A percentile compares a stretch with the other conserved stretches of the same genome.
phyloP scores from a whole-genome alignment of 2,329 filamentous ascomycete genomes.

The Microthyrium microscopicum region DNA sequence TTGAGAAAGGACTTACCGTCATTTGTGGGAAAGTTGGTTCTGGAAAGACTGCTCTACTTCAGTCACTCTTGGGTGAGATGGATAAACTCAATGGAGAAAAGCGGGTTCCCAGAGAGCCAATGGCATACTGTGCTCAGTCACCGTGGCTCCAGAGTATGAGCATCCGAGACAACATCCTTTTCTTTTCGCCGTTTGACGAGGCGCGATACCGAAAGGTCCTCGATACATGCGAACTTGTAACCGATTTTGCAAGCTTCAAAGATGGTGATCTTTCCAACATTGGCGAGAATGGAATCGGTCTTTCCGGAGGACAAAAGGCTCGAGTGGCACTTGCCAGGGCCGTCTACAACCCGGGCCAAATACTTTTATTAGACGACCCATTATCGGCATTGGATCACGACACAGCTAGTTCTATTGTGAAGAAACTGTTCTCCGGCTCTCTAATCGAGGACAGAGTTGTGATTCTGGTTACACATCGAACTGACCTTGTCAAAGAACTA shows the following conservation, averaged over 20 bases:
- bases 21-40: slow-evolving; percentile 47
- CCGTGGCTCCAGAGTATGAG: slow-evolving; percentile 56
- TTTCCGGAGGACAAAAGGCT: slow-evolving; percentile 45
- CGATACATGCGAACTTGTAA: slow-evolving; percentile 43
- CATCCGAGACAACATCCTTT: slow-evolving; percentile 51
- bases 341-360: slow-evolving; percentile 37
- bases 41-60: slow-evolving; percentile 45
- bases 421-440: slow-evolving; percentile 37
- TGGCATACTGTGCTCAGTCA: slow-evolving; percentile 48
- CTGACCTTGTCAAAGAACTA: slow-evolving; percentile 54
- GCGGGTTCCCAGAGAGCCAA: slow-evolving; percentile 32
- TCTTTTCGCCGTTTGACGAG: slow-evolving; percentile 51
- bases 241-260: slow-evolving; percentile 45
- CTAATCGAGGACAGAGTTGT: slow-evolving; percentile 36
- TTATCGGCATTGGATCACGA: slow-evolving; percentile 46
- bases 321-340: slow-evolving; percentile 44
- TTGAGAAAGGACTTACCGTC: slow-evolving; percentile 40
- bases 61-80: slow-evolving; percentile 42
- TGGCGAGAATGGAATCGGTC: slow-evolving; percentile 43
- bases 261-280: slow-evolving; percentile 46
- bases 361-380: slow-evolving; percentile 42
- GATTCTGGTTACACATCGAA: slow-evolving; percentile 48
- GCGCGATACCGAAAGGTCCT: slow-evolving; percentile 51
- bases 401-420: slow-evolving; percentile 44
- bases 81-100: slow-evolving; percentile 35